These are phyloP conservation scores for Taphrina pruni DNA, from an alignment of 1,139 yeast genomes.

Conservation along the genomic window DNA sequence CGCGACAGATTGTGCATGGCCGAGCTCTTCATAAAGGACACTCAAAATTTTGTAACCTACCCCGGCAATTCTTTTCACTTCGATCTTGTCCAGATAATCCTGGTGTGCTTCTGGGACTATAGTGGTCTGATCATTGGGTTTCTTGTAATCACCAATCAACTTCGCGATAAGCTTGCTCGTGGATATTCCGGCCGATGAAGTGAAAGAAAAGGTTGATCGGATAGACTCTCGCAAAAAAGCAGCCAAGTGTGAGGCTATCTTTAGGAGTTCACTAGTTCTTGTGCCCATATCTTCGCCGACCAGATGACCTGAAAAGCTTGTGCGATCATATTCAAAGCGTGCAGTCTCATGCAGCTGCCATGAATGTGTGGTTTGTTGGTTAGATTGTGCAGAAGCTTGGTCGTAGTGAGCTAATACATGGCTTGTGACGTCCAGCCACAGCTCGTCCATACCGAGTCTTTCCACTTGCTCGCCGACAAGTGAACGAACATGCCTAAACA, in stretches of 20 bases:
- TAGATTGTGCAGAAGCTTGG: background rate
- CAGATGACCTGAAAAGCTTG: slow-evolving; percentile 12
- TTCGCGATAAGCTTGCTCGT: slow-evolving; percentile 51
- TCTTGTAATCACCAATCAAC: slow-evolving; percentile 50
- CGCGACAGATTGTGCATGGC: background rate
- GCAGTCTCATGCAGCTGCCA: slow-evolving; percentile 1
- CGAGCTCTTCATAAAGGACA: slow-evolving; percentile 39
- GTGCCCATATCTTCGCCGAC: slow-evolving; percentile 4
- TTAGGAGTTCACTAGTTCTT: slow-evolving; percentile 2
- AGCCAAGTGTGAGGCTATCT: slow-evolving; percentile 51
- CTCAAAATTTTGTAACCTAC: slow-evolving; percentile 41
- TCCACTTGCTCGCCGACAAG: slow-evolving; percentile 49
- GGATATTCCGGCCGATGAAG: slow-evolving; percentile 53
- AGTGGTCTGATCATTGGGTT: slow-evolving; percentile 50
- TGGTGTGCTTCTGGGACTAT: slow-evolving; percentile 19
- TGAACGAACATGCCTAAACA: slow-evolving; percentile 49
- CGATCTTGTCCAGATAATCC: slow-evolving; percentile 11
- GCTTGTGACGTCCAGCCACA: slow-evolving; percentile 51
- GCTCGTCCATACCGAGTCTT: slow-evolving; percentile 54
- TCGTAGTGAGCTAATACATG: slow-evolving; percentile 11
- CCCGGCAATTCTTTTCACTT: slow-evolving; percentile 35
- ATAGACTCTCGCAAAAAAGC: slow-evolving; percentile 49
- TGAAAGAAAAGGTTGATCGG: slow-evolving; percentile 49
- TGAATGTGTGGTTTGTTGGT: background rate
- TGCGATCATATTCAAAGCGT: slow-evolving; percentile 9